Base-by-base conservation (phyloP, 2,329 filamentous ascomycete genomes). In the Trichoderma breve region DNA sequence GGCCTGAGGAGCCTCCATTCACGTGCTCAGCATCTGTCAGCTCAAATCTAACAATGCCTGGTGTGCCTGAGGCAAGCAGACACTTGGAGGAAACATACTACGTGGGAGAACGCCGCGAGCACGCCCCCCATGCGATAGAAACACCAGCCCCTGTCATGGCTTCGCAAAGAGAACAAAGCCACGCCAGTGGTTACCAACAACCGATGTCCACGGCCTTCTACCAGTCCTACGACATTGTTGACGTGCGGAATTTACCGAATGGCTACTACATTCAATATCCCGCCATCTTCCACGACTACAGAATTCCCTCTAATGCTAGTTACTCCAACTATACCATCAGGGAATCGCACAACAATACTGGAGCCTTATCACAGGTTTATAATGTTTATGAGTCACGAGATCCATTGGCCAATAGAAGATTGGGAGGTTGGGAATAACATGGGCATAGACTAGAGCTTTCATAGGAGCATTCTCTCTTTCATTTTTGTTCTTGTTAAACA, bases 1-100 rank as follows among this genome's bases (percentile, higher is more conserved):
- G 93, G 93, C 93, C 93, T 55, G 88, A 90, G 74, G 83, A 88
- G 34, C 87, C 91, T n/a, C 92, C 92, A 0, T 95, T 95, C 80
- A 86, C 89, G 9, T 9, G 39, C 39, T 43, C 39, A 21, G 9
- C 43, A 12, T n/a, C 43, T 21, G 9, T 21, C 43, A 74, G 86
- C 88, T 47, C 30, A 32, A 32, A 6, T 9, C 11, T 36, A 43
- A 6, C 9, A 51, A 21, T 51, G 43, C 43, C n/a, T 47, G 26
- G 3, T 51, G 34, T n/a, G 4, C 36, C 34, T 11, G 65, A 47
- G 12, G 2, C 55, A 32, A 47, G 36, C n/a, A 47, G 65, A 15
- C 24, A 24, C 24, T 24, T 24, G 24, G 24, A 24, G 14, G 30
- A n/a, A 7, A 5, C 36, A n/a, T 26, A 12, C 11, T 6, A 69